Conservation (phyloP, 2,329 filamentous ascomycete genomes). For the Thielaviopsis populi region DNA sequence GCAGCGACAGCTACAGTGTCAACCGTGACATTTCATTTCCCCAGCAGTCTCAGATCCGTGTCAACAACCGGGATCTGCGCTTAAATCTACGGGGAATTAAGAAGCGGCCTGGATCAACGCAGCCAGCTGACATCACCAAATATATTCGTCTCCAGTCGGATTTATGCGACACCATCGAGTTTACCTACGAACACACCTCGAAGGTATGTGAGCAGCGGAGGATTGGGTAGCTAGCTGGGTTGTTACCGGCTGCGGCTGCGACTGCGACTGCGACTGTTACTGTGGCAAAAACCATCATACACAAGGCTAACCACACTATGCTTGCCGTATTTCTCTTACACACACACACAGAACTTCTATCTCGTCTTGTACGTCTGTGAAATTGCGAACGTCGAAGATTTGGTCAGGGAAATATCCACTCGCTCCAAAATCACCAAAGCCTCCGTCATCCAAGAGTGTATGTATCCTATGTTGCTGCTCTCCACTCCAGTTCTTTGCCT, state of each 20-base stretch:
- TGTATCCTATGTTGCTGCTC: slow-evolving; percentile 23
- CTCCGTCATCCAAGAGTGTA: slow-evolving; percentile 72
- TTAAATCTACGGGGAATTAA: slow-evolving; percentile 90
- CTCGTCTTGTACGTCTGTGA: slow-evolving; percentile 63
- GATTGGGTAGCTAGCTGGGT: too few species aligned
- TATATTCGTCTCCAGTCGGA: slow-evolving; percentile 53
- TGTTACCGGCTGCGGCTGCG: too few species aligned
- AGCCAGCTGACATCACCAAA: slow-evolving; percentile 79
- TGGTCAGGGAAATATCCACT: slow-evolving; percentile 51
- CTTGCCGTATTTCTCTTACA: neutral
- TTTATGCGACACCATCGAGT: slow-evolving; percentile 63
- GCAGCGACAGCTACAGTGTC: slow-evolving; percentile 48
- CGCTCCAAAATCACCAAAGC: slow-evolving; percentile 63
- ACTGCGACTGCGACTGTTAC: neutral
- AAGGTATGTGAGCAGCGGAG: slow-evolving; percentile 45
- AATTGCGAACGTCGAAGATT: slow-evolving; percentile 51
- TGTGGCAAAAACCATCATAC: neutral
- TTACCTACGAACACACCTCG: slow-evolving; percentile 82
- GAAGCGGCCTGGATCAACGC: slow-evolving; percentile 88
- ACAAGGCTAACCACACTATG: too few species aligned
- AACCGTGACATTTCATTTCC: slow-evolving; percentile 75
- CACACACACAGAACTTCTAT: slow-evolving; percentile 48
- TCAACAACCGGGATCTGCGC: slow-evolving; percentile 78
- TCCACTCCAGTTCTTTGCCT: neutral
- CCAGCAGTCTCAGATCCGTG: slow-evolving; percentile 78